Conservation (phyloP, 192 early-diverging fungal species). For the Gigaspora rosea region DNA sequence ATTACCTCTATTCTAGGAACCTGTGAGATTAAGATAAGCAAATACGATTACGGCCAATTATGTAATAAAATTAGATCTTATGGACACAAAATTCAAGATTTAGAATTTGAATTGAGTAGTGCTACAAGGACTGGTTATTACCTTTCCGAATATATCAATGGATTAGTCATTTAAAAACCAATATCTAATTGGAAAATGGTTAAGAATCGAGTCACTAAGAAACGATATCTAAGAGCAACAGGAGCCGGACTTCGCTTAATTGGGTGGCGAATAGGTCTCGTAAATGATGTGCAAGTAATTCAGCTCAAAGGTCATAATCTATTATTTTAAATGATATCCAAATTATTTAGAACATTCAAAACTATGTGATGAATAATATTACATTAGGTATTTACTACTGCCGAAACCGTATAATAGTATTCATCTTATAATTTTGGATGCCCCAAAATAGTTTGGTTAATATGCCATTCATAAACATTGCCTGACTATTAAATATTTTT, state of each 20-base stretch:
- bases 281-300: conserved; percentile 24
- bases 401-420: no score
- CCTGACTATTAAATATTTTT: no score
- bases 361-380: conserved; percentile 19
- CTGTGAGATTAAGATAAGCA: conserved; percentile 10
- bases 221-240: neutral
- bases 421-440: no score
- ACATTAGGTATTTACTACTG: conserved; percentile 6
- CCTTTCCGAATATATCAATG: conserved; percentile 1
- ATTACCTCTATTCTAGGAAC: conserved; percentile 26
- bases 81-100: neutral
- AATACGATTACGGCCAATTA: conserved; percentile 16
- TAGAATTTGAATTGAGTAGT: neutral
- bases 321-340: no score
- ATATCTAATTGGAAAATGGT: conserved; percentile 9
- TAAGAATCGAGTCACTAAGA: neutral
- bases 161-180: conserved; percentile 13
- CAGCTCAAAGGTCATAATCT: conserved; percentile 19
- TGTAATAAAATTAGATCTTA: neutral
- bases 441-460: no score
- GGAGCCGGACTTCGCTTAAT: conserved; percentile 7
- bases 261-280: conserved; percentile 16
- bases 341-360: no score
- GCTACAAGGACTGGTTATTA: neutral
- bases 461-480: no score